Evolutionary conservation across 176 grass and related monocot genomes (phyloP), one percentile per base, ranked within the genome.

Genomic region (Bonia amplexicaulis): DNA sequence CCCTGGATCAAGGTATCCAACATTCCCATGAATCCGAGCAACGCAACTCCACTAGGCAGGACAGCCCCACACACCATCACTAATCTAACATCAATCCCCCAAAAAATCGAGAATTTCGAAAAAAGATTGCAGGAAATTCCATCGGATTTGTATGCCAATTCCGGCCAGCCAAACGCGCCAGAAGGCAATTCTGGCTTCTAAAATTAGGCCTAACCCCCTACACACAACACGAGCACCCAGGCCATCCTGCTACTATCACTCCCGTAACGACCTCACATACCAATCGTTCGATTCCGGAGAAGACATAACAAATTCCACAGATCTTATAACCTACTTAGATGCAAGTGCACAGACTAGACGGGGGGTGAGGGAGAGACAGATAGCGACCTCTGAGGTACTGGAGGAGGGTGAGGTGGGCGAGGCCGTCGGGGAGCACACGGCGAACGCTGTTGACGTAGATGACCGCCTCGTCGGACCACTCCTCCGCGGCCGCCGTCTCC

Each of bases 401-500:
- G 15, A 98, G 96, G 39, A 98, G 87, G 44, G 96, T 98, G 87
- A 98, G 82, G 59, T 95, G 96, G 33, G 96, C 96, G 68, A 95
- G 79, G 57, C 96, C 96, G 71, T 98, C 88, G 48, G 96, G 89
- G 85, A 98, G 69, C 71, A 92, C 91, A 67, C 91, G 89, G 33
- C 93, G 96, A 82, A 92, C 91, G 84, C 96, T 91, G 86, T 98
- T 98, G 39, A 98, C 83, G 80, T 98, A 98, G 66, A 98, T 33
- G 80, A 98, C 65, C 5, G 93, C 91, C 85, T 92, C 96, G 16
- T 66, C 83, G 11, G 96, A 98, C 96, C 96, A 98, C 51, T 84
- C 90, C 59, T 74, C 87, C 17, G 66, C 84, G 35, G 64, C 84
- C 26, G 51, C 72, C 29, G 42, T 22, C 41, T 58, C 92, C 83